Conservation (phyloP, 257 asterid genomes). For the Capsicum chinense region DNA sequence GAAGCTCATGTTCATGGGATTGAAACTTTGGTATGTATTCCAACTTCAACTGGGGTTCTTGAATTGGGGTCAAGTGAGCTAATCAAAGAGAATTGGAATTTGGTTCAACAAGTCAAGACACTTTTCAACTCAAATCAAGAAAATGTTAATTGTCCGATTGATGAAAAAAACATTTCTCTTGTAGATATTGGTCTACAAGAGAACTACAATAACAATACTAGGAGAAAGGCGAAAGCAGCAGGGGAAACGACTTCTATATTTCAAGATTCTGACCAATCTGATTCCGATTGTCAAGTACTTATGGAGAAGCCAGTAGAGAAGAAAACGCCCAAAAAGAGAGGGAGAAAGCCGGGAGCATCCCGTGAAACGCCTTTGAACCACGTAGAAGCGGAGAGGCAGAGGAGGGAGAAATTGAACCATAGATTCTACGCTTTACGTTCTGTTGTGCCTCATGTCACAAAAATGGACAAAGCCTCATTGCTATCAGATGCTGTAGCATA, state of each 20-base stretch:
- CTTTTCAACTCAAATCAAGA: constrained; percentile 41
- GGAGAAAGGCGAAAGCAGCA: not conserved
- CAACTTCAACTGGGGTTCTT: constrained; percentile 57
- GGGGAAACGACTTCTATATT: not conserved
- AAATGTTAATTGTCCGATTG: not conserved
- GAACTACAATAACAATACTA: not conserved
- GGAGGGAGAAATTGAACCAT: constrained; percentile 90
- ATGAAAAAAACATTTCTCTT: not conserved
- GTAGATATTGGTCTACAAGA: not conserved
- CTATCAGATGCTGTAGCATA: constrained; percentile 78
- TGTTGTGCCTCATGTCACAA: constrained; percentile 76
- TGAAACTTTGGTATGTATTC: constrained; percentile 68
- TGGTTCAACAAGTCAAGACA: constrained; percentile 55
- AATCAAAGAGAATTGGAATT: constrained; percentile 53
- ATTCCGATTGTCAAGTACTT: constrained; percentile 3
- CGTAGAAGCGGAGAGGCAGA: constrained; percentile 87
- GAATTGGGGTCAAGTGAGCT: constrained; percentile 66
- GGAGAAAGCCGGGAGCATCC: constrained; percentile 52
- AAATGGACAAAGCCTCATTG: constrained; percentile 84
- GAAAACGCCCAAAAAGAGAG: constrained; percentile 54
- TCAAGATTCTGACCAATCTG: not conserved
- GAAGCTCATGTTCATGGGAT: constrained; percentile 75
- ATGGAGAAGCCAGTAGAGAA: not conserved
- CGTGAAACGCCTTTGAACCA: constrained; percentile 57
- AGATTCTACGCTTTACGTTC: constrained; percentile 76